These are phyloP conservation scores for Diaporthe sp. DNA, from an alignment of 2,329 filamentous ascomycete species.

Conservation along the genomic window DNA sequence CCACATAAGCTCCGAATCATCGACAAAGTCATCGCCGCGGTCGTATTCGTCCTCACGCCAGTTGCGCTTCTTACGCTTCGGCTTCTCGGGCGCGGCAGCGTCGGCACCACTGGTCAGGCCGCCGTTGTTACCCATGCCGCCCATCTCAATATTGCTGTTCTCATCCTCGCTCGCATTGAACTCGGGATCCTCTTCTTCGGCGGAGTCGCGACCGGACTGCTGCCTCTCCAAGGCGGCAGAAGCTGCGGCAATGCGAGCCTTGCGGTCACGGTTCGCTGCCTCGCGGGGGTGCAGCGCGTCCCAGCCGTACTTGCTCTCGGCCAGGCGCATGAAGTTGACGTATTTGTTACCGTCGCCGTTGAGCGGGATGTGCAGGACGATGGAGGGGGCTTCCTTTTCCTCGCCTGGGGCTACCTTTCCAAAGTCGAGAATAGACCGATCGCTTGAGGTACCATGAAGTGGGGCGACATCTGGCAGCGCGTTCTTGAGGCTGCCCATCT, in stretches of 20 bases:
- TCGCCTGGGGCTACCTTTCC: conserved; percentile 68
- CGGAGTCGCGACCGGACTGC: conserved; percentile 69
- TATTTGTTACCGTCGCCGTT: conserved; percentile 88
- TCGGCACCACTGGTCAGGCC: conserved; percentile 68
- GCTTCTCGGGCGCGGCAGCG: conserved; percentile 70
- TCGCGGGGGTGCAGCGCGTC: conserved; percentile 92
- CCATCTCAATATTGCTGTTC: conserved; percentile 90
- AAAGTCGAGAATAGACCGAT: conserved; percentile 71
- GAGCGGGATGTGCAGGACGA: conserved; percentile 85
- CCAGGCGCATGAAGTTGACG: conserved; percentile 93
- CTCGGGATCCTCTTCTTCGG: conserved; percentile 29
- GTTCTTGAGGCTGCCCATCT: conserved; percentile 61
- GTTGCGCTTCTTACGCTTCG: conserved; percentile 81
- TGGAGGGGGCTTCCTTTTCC: conserved; percentile 75
- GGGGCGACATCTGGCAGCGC: conserved; percentile 47
- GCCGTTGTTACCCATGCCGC: conserved; percentile 69
- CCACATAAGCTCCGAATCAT: conserved; percentile 95
- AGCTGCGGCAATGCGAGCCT: conserved; percentile 88
- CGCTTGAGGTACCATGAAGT: conserved; percentile 48
- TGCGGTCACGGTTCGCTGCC: conserved; percentile 87
- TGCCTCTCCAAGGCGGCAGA: conserved; percentile 85
- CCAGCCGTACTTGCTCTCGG: conserved; percentile 94
- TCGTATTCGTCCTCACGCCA: conserved; percentile 87
- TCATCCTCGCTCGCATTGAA: conserved; percentile 62
- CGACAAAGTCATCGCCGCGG: conserved; percentile 85